Base-by-base conservation (phyloP, 768 basidiomycete genomes). In the Suillus luteus region DNA sequence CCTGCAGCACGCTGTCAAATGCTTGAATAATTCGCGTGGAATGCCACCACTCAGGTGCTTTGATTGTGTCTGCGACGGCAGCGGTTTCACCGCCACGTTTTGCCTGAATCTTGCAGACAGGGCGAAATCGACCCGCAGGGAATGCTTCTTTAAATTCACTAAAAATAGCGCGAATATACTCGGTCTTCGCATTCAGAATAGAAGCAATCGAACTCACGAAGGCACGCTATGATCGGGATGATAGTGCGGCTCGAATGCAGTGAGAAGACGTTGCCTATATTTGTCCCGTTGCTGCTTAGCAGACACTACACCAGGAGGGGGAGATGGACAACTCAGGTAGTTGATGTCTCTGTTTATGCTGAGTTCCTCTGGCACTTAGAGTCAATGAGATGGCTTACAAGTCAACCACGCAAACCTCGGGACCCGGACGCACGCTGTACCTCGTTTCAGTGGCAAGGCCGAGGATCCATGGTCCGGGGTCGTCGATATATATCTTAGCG, bases 401-500 rank as follows among this genome's bases (percentile, higher is more conserved):
- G 75, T 96, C 94, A 68, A 92, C 88, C 48, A 97, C 81, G 71
- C 92, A 94, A 38, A 96, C 89, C 72, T 98, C 96, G 0, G 91
- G 80, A 1, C 88, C 80, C 10, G 89, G 84, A 33, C 90, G 82
- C 22, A 93, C 80, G 67, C 91, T 85, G 73, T 93, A 91, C 64
- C 93, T 83, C 9, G 91, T 89, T 72, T 96, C 91, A 1, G 92
- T 92, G 12, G 93, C 87, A 44, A 96, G 81, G 41, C 93, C 96
- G 75, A 98, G 86, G 69, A 99, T 95, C 89, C 94, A 99, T 65
- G 96, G 96, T 40, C 96, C 96, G 49, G 96, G 94, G 74, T 99
- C 95, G 68, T 98, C 95, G 66, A 96, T 90, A 68, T 94, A 93
- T 60, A 99, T 93, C 72, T 91, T 93, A 33, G 93, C 89, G 67